Evolutionary conservation across 495 filamentous ascomycete species (phyloP), one percentile per base, ranked within the genome.

Genomic region (Bryoglossum gracile): DNA sequence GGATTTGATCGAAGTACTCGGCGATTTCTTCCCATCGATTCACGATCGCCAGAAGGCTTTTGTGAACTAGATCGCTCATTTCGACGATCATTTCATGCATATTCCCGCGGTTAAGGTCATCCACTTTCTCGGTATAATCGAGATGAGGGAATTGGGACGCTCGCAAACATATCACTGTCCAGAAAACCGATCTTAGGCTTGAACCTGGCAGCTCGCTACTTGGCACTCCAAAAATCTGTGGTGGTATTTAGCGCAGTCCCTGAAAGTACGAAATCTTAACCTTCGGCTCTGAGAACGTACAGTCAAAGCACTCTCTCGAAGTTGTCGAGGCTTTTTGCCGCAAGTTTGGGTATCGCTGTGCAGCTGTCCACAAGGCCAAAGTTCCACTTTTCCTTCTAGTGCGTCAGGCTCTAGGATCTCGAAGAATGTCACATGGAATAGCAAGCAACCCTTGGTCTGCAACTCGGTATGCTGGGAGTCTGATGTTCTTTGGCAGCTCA

Each of bases 1-100:
- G 21, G 19, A 62, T 55, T 24, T 55, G 56, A 34, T 64, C 61
- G 37, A 64, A 60, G 35, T 62, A 64, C 4, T 28, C 32, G 30
- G 50, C 47, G 26, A 64, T 60, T 11, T 56, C 47, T 16, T 57
- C 56, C 61, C 61, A 64, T 14, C 51, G 53, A 22, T 55, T 51
- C 19, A 57, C 50, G 16, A 64, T 24, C 17, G 16, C 16, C 45
- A 38, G 19, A 4, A 48, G 34, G 13, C 19, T 36, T 32, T 25
- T 16, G 19, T 43, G n/a, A 25, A 16, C 23, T 28, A 30, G 6
- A 30, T 30, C 41, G 16, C 21, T 28, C 24, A 43, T 43, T 17
- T 28, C 41, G 32, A 28, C 23, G 14, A 43, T 43, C 41, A 43
- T 43, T 28, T 16, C 25, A 25, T 43, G 41, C 3, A 14, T 43